Evolutionary conservation across 2,329 filamentous ascomycete species (phyloP), one percentile per base, ranked within the genome.

Genomic region (Fusarium hainanense): DNA sequence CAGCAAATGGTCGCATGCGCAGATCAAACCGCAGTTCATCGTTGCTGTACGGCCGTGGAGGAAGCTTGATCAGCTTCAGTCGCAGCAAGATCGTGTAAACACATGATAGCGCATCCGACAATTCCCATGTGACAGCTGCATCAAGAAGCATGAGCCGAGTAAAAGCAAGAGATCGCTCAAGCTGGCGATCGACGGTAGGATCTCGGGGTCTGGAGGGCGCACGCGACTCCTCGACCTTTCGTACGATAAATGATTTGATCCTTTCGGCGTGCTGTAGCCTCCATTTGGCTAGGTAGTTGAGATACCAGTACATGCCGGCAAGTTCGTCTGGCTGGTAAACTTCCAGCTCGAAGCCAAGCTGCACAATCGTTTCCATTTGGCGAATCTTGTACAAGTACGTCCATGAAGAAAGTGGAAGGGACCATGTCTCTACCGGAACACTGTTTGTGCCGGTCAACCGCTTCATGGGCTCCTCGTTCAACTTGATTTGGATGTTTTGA

Each of bases 261-360:
- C 92, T 87, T 71, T 93, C 90, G 25, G 92, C 82, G 74, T 98
- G 89, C 76, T 89, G 85, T 47, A 89, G 81, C 66, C 91, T 84
- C 58, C 91, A 88, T 76, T 90, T 87, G 75, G 92, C 84, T 63
- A 97, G 82, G 81, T 93, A 88, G 71, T 92, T 88, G 68, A 97
- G 82, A 78, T 97, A 94, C 89, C 92, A 96, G 79, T 98, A 98
- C 92, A 98, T 97, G 25, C 89, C 90, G 1, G 90, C 87, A 12
- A 96, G 85, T 78, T 99, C 96, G 77, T 97, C 92, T 0, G 89
- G 86, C 55, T 95, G 90, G 79, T 98, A 98, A 12, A 97, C 88
- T 44, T 95, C 91, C 14, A 98, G 89, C 79, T 99, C 96, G 78
- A 99, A 98, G 14, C 97, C 96, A 32, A 98, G 88, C 76, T 98